Percentiles rank a stretch among this genome's conserved stretches.
These are phyloP conservation scores for Senna tora DNA, from an alignment of 306 rosid genomes.

Conservation along the genomic window DNA sequence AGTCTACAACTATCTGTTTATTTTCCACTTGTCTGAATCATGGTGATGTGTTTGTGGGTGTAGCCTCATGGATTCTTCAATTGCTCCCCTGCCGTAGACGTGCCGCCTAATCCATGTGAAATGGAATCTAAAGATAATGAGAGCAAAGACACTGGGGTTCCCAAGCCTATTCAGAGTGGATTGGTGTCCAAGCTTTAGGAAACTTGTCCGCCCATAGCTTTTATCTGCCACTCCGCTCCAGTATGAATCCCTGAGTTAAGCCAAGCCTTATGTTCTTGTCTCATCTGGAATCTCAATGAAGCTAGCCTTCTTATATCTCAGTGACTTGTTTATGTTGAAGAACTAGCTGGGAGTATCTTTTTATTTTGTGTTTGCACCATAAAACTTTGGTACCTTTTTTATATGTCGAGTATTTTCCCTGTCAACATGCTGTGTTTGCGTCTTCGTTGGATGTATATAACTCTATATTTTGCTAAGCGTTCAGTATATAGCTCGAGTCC, in stretches of 20 bases:
- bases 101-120: slow-evolving; percentile 64
- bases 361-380: background rate
- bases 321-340: background rate
- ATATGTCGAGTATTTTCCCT: background rate
- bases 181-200: slow-evolving; percentile 54
- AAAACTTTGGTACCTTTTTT: background rate
- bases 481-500: background rate
- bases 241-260: background rate
- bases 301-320: background rate
- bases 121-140: slow-evolving; percentile 51
- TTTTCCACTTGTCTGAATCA: background rate
- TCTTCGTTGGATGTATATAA: background rate
- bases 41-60: slow-evolving; percentile 32
- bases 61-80: slow-evolving; percentile 95
- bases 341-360: slow-evolving; percentile 4
- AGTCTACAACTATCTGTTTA: background rate
- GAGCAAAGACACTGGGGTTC: slow-evolving; percentile 35
- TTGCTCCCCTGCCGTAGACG: slow-evolving; percentile 73
- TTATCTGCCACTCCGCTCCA: background rate
- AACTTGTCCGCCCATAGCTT: background rate
- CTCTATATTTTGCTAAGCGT: background rate
- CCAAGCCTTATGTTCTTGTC: no score
- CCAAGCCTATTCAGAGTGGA: slow-evolving; percentile 45
- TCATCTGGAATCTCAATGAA: background rate
- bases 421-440: background rate